Evolutionary conservation across 1,139 yeast genomes (phyloP).

Genomic region (Blastobotrys persicus): DNA sequence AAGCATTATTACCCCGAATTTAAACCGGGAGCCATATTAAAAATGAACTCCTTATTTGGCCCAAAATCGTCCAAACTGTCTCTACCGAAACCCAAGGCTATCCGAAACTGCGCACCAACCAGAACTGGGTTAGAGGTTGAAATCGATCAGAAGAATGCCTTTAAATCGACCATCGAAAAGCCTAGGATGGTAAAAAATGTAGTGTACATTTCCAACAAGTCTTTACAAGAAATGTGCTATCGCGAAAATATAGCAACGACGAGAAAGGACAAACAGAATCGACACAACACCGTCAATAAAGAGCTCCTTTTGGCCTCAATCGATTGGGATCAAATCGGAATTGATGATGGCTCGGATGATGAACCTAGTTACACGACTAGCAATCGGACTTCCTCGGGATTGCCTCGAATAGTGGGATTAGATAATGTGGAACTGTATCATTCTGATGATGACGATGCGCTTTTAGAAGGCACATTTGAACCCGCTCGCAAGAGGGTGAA

Average conservation of each 20-base stretch:
- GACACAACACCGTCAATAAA: conserved; percentile 40
- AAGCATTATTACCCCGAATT: conserved; percentile 60
- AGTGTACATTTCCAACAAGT: conserved; percentile 16
- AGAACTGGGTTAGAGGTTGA: conserved; percentile 42
- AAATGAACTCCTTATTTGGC: conserved; percentile 66
- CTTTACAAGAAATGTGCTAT: conserved; percentile 1
- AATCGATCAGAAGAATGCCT: conserved; percentile 39
- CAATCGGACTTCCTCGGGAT: neutral
- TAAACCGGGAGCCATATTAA: conserved; percentile 52
- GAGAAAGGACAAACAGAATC: conserved; percentile 16
- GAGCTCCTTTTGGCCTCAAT: conserved; percentile 71
- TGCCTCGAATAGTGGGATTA: neutral
- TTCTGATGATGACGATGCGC: conserved; percentile 68
- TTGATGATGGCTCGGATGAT: neutral
- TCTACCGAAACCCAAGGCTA: conserved; percentile 51
- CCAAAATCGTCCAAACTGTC: conserved; percentile 56
- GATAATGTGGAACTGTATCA: conserved; percentile 29
- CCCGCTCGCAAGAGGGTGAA: conserved; percentile 44
- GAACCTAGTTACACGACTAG: neutral
- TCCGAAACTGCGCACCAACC: conserved; percentile 64
- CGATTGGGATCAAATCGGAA: conserved; percentile 59
- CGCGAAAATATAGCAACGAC: neutral
- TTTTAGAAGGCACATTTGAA: conserved; percentile 68
- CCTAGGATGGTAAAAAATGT: conserved; percentile 13
- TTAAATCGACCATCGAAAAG: conserved; percentile 23